phyloP scores from a whole-genome alignment of 305 asterid genomes.

The Fraxinus ornus region DNA sequence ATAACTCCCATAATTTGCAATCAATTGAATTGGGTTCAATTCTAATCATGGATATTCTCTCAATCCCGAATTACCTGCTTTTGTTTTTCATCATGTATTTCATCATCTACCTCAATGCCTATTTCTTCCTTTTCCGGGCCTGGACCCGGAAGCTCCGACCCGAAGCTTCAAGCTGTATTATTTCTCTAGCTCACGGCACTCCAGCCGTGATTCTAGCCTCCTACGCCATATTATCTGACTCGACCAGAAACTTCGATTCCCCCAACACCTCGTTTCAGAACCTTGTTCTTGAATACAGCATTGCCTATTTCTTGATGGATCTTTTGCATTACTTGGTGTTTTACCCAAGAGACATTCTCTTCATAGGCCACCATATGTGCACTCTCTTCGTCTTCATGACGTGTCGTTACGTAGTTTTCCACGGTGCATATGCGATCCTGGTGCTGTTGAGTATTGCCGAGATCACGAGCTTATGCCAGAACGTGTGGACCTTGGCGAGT shows the following conservation, averaged over 20 bases:
- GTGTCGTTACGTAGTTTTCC: constrained; percentile 73
- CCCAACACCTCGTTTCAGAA: constrained; percentile 59
- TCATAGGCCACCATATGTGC: constrained; percentile 85
- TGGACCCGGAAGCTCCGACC: constrained; percentile 75
- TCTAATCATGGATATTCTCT: constrained; percentile 41
- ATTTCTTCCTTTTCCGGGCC: constrained; percentile 51
- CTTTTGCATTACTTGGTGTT: constrained; percentile 68
- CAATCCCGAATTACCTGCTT: constrained; percentile 38
- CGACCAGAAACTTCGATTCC: constrained; percentile 51
- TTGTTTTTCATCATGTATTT: constrained; percentile 49
- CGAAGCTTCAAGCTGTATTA: constrained; percentile 83
- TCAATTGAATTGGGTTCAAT: not conserved
- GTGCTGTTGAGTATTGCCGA: constrained; percentile 75
- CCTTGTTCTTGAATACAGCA: constrained; percentile 80
- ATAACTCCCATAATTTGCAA: not conserved
- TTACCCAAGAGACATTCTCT: constrained; percentile 68
- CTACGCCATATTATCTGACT: constrained; percentile 50
- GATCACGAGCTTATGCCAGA: constrained; percentile 89
- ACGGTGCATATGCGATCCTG: constrained; percentile 76
- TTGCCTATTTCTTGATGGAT: constrained; percentile 89
- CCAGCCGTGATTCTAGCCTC: constrained; percentile 76
- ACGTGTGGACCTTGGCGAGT: constrained; percentile 78
- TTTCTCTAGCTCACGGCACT: constrained; percentile 83
- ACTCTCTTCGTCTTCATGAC: constrained; percentile 90
- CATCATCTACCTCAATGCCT: constrained; percentile 49